phyloP scores from a whole-genome alignment of 371 early-diverging fungal species.

The Mycotypha africana region DNA sequence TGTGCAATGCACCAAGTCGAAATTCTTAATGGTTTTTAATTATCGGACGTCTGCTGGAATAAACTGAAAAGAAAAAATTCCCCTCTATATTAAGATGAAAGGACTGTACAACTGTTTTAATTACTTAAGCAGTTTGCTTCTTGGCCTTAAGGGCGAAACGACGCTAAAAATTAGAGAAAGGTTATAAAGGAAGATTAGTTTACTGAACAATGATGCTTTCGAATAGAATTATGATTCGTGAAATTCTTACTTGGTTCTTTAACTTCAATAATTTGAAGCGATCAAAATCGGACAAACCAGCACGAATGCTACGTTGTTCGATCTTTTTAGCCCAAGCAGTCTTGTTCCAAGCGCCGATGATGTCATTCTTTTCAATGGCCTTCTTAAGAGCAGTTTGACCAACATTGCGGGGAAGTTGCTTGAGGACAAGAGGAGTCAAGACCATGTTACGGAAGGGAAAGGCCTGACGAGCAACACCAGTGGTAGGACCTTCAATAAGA shows the following conservation, averaged over 20 bases:
- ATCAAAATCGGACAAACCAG: constrained; percentile 90
- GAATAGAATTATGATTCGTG: background rate
- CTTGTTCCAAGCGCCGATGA: constrained; percentile 76
- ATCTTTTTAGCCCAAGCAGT: constrained; percentile 96
- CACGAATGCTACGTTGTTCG: constrained; percentile 72
- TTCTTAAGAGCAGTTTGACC: constrained; percentile 76
- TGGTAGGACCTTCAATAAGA: constrained; percentile 96
- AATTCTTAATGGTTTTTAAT: no score
- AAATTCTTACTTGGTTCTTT: constrained; percentile 69
- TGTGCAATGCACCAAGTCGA: no score
- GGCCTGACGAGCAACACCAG: constrained; percentile 87
- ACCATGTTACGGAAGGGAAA: constrained; percentile 82
- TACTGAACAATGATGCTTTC: background rate
- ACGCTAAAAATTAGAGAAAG: constrained; percentile 21
- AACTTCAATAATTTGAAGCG: constrained; percentile 92
- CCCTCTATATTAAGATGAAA: no score
- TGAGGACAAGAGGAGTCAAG: constrained; percentile 85
- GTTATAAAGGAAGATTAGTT: constrained; percentile 2
- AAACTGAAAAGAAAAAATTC: no score
- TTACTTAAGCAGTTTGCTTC: constrained; percentile 43
- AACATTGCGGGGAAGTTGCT: constrained; percentile 83
- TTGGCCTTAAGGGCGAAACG: constrained; percentile 45
- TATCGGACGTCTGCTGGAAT: no score
- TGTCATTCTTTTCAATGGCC: constrained; percentile 80
- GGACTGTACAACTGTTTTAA: no score